Evolutionary conservation across 83 land plant genomes (phyloP).

Genomic region (Larix sibirica): DNA sequence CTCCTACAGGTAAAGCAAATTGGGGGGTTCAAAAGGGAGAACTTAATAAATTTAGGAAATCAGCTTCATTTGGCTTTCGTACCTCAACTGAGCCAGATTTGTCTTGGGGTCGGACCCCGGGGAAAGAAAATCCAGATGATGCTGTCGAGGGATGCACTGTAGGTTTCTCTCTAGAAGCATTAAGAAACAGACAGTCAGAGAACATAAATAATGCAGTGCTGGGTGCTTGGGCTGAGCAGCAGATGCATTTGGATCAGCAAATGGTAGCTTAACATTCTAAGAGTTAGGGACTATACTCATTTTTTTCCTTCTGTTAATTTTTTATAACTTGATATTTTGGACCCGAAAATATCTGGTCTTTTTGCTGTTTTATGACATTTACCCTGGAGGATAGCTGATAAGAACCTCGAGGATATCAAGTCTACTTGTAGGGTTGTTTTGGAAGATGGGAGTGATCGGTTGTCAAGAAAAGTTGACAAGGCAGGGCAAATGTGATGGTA

Average conservation of each 20-base stretch:
- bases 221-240: constrained; percentile 11
- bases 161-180: neutral
- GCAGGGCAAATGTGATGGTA: neutral
- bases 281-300: neutral
- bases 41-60: constrained; percentile 69
- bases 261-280: constrained; percentile 5
- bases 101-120: constrained; percentile 61
- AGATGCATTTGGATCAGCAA: constrained; percentile 13
- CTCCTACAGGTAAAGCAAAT: constrained; percentile 77
- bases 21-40: constrained; percentile 81
- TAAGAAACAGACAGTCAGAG: constrained; percentile 10
- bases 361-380: neutral
- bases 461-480: neutral
- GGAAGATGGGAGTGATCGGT: neutral
- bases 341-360: neutral
- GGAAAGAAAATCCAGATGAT: constrained; percentile 44
- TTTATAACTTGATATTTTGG: neutral
- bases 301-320: neutral
- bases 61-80: constrained; percentile 69
- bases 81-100: constrained; percentile 53
- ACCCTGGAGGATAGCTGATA: neutral
- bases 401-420: neutral
- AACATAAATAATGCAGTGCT: neutral
- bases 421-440: neutral
- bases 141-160: neutral